Base-by-base conservation (phyloP, 73 alveolate species). In the Paramecium sexaurelia region DNA sequence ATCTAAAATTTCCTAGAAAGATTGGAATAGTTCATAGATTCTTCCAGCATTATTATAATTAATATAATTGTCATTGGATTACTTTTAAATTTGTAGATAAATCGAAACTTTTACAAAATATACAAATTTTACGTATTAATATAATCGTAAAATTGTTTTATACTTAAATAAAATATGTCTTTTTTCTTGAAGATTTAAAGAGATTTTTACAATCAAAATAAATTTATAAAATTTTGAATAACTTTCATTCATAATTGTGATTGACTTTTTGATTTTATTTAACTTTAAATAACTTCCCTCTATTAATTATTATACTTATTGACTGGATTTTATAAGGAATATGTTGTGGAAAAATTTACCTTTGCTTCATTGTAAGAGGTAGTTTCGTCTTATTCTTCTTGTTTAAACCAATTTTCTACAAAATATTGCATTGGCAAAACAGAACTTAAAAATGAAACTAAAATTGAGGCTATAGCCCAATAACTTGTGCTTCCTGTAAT, bases 361-460 rank as follows among this genome's bases (percentile, higher is more conserved):
- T 45, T 78, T 5, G 90, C 90, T 43, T 78, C 68, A 40, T 78
- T 22, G 22, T 13, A 78, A 0, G 90, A 24, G 7, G 90, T 78
- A 22, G 71, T 43, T 45, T 78, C 90, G 41, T 78, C 90, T 27
- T 78, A 11, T 27, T 78, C 68, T 41, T 78, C 90, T 13, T 29
- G 4, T 19, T 13, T 27, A 24, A 78, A 78, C 1, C 10, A 61
- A 26, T 22, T 22, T 78, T 78, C 90, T 6, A 78, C 71, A 22
- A 78, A 78, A 78, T 37, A 37, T 40, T 78, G 10, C 68, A 78
- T 78, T 3, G 90, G 90, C 7, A 78, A 45, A 22, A 43, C 51
- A 24, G 75, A 40, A 24, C 75, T 41, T 24, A 43, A 10, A 24
- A 78, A 78, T 15, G 90, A 32, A 22, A 78, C 17, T 5, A 78